A percentile compares a stretch with the other conserved stretches of the same genome.
phyloP scores from a whole-genome alignment of 495 filamentous ascomycete genomes.

The Penicillium salamii region DNA sequence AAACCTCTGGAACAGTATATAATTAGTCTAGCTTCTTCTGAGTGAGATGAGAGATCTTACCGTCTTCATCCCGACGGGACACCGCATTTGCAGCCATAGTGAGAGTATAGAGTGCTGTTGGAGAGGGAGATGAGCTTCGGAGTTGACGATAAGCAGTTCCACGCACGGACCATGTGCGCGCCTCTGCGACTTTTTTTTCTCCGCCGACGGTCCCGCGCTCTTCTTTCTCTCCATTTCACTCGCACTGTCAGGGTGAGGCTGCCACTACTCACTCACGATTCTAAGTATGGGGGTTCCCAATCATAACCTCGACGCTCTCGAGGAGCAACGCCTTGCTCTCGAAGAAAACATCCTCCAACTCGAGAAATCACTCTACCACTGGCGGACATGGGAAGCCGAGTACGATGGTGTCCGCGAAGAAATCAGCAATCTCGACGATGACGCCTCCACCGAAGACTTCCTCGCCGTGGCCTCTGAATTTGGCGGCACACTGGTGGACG shows the following conservation, averaged over 20 bases:
- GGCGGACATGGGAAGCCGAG: constrained; percentile 86
- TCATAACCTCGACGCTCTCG: constrained; percentile 49
- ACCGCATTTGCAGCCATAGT: constrained; percentile 36
- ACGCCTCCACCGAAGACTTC: constrained; percentile 50
- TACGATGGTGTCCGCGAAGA: constrained; percentile 87
- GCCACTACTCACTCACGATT: not conserved
- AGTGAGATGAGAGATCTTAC: constrained; percentile 25
- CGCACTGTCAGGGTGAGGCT: not conserved
- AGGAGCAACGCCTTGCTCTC: constrained; percentile 70
- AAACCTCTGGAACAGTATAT: constrained; percentile 62
- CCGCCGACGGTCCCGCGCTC: constrained; percentile 1
- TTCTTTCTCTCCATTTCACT: not conserved
- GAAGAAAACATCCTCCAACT: constrained; percentile 75
- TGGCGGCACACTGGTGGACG: constrained; percentile 52
- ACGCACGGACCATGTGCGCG: constrained; percentile 19
- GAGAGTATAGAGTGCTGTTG: constrained; percentile 10
- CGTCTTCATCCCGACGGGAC: constrained; percentile 50
- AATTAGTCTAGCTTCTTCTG: constrained; percentile 6
- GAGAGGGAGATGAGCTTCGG: constrained; percentile 6
- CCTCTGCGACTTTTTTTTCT: constrained; percentile 12
- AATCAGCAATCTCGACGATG: constrained; percentile 52
- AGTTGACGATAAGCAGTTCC: constrained; percentile 16
- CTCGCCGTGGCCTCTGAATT: constrained; percentile 47
- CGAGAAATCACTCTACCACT: constrained; percentile 72
- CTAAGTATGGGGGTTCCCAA: constrained; percentile 32